Evolutionary conservation across 208 protist genomes (phyloP), one percentile per base, ranked within the genome.

Genomic region (Crithidia bombi): DNA sequence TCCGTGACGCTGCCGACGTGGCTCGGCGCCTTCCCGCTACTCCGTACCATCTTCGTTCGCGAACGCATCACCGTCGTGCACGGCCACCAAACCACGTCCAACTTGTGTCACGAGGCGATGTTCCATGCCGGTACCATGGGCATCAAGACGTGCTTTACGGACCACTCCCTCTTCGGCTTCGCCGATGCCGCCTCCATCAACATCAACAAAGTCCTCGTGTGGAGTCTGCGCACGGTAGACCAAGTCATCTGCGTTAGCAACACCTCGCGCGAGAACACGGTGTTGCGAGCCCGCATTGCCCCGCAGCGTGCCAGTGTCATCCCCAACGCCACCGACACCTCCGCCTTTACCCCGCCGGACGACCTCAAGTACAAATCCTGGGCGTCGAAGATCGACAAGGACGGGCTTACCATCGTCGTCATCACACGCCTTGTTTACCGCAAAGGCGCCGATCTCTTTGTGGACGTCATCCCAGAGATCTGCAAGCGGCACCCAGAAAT

Each of bases 161-260:
- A 99, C 73, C 98, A 99, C 87, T 99, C 97, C 4, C 85, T 99
- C n/a, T 99, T 99, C 79, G 98, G 98, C 17, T 99, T 99, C 82
- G 94, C 89, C 15, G 98, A 99, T 75, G 85, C 89, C 43, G 78
- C 84, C 47, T 97, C 87, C 28, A 98, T 99, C 63, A 88, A 98
- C 69, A 98, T 98, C 70, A 99, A 99, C 83, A 99, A 99, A 64
- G 79, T 99, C 15, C 86, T 99, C 12, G 95, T 98, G 67, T 99
- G 96, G 87, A 96, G 89, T 39, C 70, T 99, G 30, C 93, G 90
- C 36, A 94, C 94, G 55, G 88, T 99, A 4, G 94, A 97, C 62
- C 98, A 99, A 74, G 95, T 98, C 9, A 98, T 99, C 43, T 99
- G 98, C 77, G 98, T 99, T n/a, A 99, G 97, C 62, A 96, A 99